Conservation (phyloP, 2,329 filamentous ascomycete species). For the Claviceps fusiformis region DNA sequence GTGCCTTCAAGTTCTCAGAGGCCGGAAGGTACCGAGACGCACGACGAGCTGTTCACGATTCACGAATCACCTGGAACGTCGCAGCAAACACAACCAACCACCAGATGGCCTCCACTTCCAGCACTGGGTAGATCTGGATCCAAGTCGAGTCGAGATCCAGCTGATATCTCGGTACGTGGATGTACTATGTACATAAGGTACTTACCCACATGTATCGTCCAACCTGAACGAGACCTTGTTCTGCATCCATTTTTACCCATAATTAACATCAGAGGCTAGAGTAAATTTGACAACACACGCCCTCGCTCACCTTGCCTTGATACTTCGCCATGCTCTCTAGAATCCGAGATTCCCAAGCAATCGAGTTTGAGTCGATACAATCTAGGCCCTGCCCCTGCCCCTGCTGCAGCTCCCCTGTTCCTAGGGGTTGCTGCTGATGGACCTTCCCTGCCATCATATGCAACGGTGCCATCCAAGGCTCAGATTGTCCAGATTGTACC, state of each 20-base stretch:
- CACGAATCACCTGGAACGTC: background rate
- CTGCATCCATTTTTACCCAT: background rate
- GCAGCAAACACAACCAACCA: background rate
- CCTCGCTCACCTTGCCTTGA: background rate
- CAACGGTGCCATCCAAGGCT: slow-evolving; percentile 2
- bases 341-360: slow-evolving; percentile 3
- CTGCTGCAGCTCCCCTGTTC: background rate
- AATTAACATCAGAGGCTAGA: background rate
- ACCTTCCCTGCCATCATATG: background rate
- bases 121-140: background rate
- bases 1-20: background rate
- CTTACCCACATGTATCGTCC: background rate
- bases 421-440: background rate
- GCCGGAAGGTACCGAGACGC: background rate
- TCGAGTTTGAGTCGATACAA: background rate
- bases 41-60: background rate
- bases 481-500: slow-evolving; percentile 5
- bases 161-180: background rate
- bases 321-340: background rate
- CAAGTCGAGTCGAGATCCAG: background rate
- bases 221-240: background rate
- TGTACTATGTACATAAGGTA: background rate
- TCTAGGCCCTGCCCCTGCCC: background rate
- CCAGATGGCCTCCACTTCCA: background rate
- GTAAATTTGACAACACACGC: background rate